phyloP scores from a whole-genome alignment of 306 rosid species.

The Trichosanthes truncata region DNA sequence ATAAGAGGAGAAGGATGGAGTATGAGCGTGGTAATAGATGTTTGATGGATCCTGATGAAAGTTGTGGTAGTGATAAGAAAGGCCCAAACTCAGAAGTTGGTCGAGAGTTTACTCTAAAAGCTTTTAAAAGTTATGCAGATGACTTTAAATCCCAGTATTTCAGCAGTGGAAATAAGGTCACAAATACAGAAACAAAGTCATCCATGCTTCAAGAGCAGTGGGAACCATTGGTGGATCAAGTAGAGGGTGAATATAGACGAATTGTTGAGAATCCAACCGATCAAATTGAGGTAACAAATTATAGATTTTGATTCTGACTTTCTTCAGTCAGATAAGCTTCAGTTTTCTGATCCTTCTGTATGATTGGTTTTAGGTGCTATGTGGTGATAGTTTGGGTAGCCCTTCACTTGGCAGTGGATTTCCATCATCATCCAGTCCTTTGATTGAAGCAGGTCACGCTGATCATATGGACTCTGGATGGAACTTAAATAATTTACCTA shows the following conservation, averaged over 20 bases:
- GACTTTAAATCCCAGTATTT: conserved; percentile 65
- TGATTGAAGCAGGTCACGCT: conserved; percentile 15
- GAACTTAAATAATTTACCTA: conserved; percentile 58
- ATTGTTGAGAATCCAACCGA: conserved; percentile 71
- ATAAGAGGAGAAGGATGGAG: conserved; percentile 42
- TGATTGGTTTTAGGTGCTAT: conserved; percentile 47
- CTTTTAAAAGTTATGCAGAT: conserved; percentile 65
- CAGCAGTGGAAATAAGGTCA: conserved; percentile 18
- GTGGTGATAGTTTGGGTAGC: conserved; percentile 27
- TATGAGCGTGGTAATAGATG: conserved; percentile 20
- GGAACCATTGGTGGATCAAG: conserved; percentile 59
- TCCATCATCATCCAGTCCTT: conserved; percentile 30
- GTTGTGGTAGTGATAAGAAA: conserved; percentile 16
- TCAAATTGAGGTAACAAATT: conserved; percentile 58
- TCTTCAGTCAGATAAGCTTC: not conserved
- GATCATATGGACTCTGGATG: conserved; percentile 58
- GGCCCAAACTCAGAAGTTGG: conserved; percentile 28
- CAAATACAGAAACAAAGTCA: conserved; percentile 19
- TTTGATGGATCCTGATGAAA: conserved; percentile 18
- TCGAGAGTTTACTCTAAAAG: conserved; percentile 46
- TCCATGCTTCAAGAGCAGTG: conserved; percentile 22
- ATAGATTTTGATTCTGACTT: not conserved
- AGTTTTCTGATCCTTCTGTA: not conserved
- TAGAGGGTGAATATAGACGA: conserved; percentile 73
- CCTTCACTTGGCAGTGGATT: conserved; percentile 57